phyloP scores from a whole-genome alignment of 345 rosid species.

The Iberis pinnata region DNA sequence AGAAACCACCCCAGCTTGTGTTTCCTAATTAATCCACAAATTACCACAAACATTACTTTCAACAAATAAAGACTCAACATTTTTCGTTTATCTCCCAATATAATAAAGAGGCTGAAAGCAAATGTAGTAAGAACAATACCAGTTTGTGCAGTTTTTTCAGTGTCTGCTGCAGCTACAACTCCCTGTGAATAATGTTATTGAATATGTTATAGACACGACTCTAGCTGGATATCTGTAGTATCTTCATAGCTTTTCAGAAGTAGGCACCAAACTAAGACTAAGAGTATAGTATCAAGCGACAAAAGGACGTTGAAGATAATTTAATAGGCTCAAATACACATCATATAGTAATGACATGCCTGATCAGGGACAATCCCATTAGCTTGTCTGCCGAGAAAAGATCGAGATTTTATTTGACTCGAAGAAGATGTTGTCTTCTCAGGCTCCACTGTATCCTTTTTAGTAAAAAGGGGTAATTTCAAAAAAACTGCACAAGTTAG shows the following conservation, averaged over 20 bases:
- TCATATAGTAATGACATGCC: slow-evolving; percentile 38
- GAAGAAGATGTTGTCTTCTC: slow-evolving; percentile 52
- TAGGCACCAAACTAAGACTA: no score
- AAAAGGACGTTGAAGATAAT: no score
- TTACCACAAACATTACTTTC: neutral
- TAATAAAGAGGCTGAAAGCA: neutral
- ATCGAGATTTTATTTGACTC: slow-evolving; percentile 57
- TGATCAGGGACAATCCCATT: slow-evolving; percentile 78
- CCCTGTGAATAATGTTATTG: slow-evolving; percentile 35
- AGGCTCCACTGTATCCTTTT: slow-evolving; percentile 59
- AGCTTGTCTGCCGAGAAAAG: slow-evolving; percentile 66
- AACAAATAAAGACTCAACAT: neutral
- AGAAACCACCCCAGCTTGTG: slow-evolving; percentile 68
- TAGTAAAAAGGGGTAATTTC: neutral
- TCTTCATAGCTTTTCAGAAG: slow-evolving; percentile 5
- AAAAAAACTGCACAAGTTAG: neutral
- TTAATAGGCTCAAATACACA: neutral
- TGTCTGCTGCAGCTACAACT: slow-evolving; percentile 40
- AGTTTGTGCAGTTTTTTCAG: slow-evolving; percentile 45
- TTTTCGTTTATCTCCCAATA: neutral
- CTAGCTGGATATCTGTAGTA: neutral
- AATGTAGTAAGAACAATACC: slow-evolving; percentile 40
- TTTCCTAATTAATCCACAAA: slow-evolving; percentile 30
- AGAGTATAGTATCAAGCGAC: neutral
- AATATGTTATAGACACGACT: neutral